Conservation (phyloP, 2,329 filamentous ascomycete genomes). For the Trichophyton mentagrophytes region DNA sequence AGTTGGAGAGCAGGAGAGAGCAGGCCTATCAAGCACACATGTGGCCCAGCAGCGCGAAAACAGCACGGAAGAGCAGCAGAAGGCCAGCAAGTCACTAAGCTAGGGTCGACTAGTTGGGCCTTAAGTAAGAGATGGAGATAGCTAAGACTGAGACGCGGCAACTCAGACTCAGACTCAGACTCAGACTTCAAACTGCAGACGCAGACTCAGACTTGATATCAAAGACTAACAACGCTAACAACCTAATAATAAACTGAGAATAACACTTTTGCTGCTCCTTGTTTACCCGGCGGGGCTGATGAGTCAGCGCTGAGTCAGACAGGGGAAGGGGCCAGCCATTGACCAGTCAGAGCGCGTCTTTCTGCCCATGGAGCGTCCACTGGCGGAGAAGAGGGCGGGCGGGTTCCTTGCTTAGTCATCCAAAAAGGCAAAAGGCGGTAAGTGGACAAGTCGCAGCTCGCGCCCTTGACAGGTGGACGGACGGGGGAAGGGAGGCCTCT, state of each 20-base stretch:
- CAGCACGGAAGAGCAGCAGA: not conserved
- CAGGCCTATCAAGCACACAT: slow-evolving; percentile 1
- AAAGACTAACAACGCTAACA: too few species aligned
- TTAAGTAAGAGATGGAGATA: too few species aligned
- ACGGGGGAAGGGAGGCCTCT: too few species aligned
- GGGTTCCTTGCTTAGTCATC: not conserved
- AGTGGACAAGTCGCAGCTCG: not conserved
- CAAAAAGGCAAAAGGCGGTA: not conserved
- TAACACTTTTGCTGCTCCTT: not conserved
- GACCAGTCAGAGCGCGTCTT: not conserved
- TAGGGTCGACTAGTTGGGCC: not conserved
- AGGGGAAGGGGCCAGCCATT: not conserved
- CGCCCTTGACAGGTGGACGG: not conserved
- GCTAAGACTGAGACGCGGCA: too few species aligned
- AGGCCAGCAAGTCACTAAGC: not conserved
- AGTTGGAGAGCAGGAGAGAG: not conserved
- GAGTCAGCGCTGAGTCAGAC: not conserved
- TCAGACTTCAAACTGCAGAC: too few species aligned
- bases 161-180: too few species aligned
- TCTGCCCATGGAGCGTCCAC: not conserved
- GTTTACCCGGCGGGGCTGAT: not conserved
- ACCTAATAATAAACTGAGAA: not conserved
- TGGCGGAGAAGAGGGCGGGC: not conserved
- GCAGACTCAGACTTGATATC: too few species aligned
- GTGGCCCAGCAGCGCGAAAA: not conserved